phyloP scores from a whole-genome alignment of 768 basidiomycete species.

The Cystobasidium onofrii region DNA sequence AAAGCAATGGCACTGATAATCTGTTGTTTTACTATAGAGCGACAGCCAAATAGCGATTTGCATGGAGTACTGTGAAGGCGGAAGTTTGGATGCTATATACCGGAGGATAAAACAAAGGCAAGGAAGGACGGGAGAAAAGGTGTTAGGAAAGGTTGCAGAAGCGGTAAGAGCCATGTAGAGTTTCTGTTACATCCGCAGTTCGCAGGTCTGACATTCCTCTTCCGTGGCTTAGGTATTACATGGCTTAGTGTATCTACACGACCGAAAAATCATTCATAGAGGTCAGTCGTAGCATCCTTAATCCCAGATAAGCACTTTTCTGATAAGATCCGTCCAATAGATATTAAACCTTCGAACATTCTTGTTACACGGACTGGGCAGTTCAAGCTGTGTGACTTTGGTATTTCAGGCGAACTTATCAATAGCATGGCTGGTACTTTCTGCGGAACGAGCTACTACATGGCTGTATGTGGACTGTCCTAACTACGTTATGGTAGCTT shows the following conservation, averaged over 20 bases:
- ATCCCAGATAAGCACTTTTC: not conserved
- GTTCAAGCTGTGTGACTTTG: conserved; percentile 52
- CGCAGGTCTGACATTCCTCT: not conserved
- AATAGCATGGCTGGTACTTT: conserved; percentile 50
- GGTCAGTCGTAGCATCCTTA: conserved; percentile 42
- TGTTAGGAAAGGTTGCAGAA: conserved; percentile 84
- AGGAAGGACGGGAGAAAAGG: conserved; percentile 72
- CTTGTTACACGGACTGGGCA: conserved; percentile 49
- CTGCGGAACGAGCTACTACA: conserved; percentile 50
- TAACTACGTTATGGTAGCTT: no score
- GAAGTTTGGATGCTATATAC: conserved; percentile 80
- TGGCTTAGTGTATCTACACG: conserved; percentile 88
- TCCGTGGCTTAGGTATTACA: conserved; percentile 50
- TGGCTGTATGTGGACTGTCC: conserved; percentile 57
- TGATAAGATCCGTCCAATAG: conserved; percentile 37
- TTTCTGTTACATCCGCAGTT: no score
- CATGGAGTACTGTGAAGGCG: conserved; percentile 83
- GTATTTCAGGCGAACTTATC: conserved; percentile 51
- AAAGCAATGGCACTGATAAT: not conserved
- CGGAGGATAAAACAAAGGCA: conserved; percentile 70
- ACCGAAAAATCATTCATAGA: conserved; percentile 84
- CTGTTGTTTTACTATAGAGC: conserved; percentile 19
- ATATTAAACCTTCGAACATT: conserved; percentile 52
- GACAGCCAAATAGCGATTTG: conserved; percentile 85
- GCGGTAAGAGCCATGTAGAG: conserved; percentile 58